These are phyloP conservation scores for Botrytis pseudocinerea DNA, from an alignment of 2,329 filamentous ascomycete species.

Conservation along the genomic window DNA sequence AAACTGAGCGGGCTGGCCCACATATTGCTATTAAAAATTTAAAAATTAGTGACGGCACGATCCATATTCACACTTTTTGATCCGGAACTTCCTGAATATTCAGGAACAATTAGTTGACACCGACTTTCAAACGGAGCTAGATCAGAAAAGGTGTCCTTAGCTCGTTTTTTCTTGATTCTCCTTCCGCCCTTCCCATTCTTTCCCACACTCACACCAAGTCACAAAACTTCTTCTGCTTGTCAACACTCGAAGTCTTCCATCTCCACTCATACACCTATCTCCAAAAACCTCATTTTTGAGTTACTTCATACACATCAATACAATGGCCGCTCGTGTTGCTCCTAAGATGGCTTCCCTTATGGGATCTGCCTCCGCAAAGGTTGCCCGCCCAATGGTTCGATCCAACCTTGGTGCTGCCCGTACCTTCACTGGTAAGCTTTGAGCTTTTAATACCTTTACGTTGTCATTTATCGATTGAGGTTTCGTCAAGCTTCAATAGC, in stretches of 20 bases:
- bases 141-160: constrained; percentile 14
- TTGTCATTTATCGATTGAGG: constrained; percentile 24
- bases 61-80: neutral
- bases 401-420: constrained; percentile 65
- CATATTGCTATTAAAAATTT: constrained; percentile 1
- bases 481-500: constrained; percentile 10
- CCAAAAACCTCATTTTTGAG: constrained; percentile 26
- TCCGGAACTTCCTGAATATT: constrained; percentile 5
- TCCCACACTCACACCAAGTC: constrained; percentile 15
- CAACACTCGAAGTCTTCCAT: constrained; percentile 22
- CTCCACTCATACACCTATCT: constrained; percentile 23
- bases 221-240: constrained; percentile 20
- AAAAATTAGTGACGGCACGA: constrained; percentile 2
- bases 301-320: constrained; percentile 49
- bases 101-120: constrained; percentile 10
- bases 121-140: constrained; percentile 23
- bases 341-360: constrained; percentile 76
- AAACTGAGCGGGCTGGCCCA: constrained; percentile 9
- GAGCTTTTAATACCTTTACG: constrained; percentile 17
- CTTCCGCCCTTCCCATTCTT: constrained; percentile 23
- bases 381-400: constrained; percentile 73
- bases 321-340: constrained; percentile 80
- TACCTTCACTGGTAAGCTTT: constrained; percentile 68
- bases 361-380: constrained; percentile 61
- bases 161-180: constrained; percentile 21